Evolutionary conservation across 352 stramenopile species (phyloP).

Genomic region (Globisporangium sylvaticum): DNA sequence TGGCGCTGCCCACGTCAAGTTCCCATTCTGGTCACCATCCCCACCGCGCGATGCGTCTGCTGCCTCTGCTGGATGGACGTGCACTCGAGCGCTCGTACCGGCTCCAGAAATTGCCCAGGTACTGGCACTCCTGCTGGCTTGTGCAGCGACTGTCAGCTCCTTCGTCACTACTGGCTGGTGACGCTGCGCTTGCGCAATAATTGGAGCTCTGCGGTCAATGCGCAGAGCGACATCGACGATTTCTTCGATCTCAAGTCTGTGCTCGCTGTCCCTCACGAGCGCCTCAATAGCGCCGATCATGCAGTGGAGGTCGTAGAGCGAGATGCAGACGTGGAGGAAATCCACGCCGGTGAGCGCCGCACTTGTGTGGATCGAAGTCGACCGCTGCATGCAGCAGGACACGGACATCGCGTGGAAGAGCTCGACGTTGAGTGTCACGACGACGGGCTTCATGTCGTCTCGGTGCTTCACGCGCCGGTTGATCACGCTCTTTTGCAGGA

Average conservation of each 20-base stretch:
- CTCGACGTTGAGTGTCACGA: slow-evolving; percentile 49
- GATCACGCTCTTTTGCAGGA: slow-evolving; percentile 7
- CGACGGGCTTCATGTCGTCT: slow-evolving; percentile 33
- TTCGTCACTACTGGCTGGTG: too few relatives aligned
- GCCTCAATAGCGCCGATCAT: not conserved
- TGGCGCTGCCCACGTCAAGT: not conserved
- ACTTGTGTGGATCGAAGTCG: slow-evolving; percentile 23
- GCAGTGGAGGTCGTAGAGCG: slow-evolving; percentile 30
- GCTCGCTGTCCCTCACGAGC: not conserved
- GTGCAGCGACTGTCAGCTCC: not conserved
- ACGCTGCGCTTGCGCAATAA: not conserved
- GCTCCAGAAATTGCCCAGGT: not conserved
- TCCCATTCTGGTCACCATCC: not conserved
- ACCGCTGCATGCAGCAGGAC: slow-evolving; percentile 31
- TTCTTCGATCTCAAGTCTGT: not conserved
- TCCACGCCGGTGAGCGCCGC: slow-evolving; percentile 32
- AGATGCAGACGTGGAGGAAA: slow-evolving; percentile 28
- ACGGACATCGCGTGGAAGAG: slow-evolving; percentile 50
- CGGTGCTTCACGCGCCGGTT: not conserved
- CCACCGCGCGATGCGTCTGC: not conserved
- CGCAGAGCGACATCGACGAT: not conserved
- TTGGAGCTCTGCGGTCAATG: not conserved
- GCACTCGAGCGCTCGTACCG: not conserved
- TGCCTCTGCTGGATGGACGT: not conserved
- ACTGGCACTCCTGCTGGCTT: not conserved